Conservation (phyloP, 2,329 filamentous ascomycete genomes). For the Triangularia verruculosa region DNA sequence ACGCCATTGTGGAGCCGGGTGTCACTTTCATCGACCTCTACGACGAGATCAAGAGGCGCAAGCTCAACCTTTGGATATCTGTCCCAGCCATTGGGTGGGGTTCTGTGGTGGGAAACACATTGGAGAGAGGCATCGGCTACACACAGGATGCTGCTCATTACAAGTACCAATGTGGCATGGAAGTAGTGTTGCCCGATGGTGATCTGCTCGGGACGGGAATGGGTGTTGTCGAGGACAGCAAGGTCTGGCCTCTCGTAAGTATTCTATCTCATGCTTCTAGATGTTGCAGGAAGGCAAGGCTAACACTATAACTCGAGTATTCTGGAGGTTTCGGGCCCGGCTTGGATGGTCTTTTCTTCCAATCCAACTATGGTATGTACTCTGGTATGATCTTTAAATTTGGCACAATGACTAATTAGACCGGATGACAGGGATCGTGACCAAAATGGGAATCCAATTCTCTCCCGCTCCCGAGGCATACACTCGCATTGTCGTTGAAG, state of each 20-base stretch:
- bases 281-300: too few relatives aligned
- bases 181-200: conserved; percentile 45
- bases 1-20: conserved; percentile 52
- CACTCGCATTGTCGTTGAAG: conserved; percentile 4
- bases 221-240: conserved; percentile 41
- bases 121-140: conserved; percentile 43
- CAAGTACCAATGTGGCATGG: conserved; percentile 42
- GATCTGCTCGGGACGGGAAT: conserved; percentile 46
- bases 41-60: conserved; percentile 43
- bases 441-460: conserved; percentile 14
- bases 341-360: conserved; percentile 5
- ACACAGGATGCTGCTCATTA: conserved; percentile 42
- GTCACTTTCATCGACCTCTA: conserved; percentile 52
- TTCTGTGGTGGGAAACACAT: conserved; percentile 43
- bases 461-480: conserved; percentile 9
- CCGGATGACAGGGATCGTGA: conserved; percentile 8
- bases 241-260: conserved; percentile 31
- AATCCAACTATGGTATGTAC: not conserved
- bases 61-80: conserved; percentile 43
- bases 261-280: too few relatives aligned
- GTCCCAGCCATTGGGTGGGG: conserved; percentile 42
- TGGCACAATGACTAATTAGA: not conserved
- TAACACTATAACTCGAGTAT: too few relatives aligned
- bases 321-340: conserved; percentile 3
- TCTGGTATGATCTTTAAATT: too few relatives aligned